phyloP scores from a whole-genome alignment of 1,284 basidiomycete genomes.

The Coriolopsis trogii region DNA sequence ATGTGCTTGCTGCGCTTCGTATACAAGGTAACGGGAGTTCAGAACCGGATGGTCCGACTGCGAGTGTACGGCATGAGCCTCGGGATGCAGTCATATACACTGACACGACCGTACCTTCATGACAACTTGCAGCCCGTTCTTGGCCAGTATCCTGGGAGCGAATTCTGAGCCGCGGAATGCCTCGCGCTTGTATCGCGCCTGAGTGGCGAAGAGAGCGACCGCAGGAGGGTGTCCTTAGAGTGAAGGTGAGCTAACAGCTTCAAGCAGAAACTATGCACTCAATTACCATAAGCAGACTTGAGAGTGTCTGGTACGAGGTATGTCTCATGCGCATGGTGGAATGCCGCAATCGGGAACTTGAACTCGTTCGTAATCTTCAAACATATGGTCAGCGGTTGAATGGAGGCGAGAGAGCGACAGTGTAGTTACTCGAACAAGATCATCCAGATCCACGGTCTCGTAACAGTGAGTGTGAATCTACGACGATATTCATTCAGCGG shows the following conservation, averaged over 20 bases:
- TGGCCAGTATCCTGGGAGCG: conserved; percentile 78
- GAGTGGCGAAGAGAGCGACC: conserved; percentile 73
- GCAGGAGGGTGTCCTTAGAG: conserved; percentile 55
- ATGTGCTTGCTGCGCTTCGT: conserved; percentile 89
- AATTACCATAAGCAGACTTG: conserved; percentile 61
- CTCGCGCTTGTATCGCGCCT: conserved; percentile 77
- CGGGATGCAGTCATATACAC: no score
- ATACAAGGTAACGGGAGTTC: conserved; percentile 79
- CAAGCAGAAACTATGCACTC: conserved; percentile 69
- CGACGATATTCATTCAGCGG: neutral
- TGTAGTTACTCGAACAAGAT: conserved; percentile 68
- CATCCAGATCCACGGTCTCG: conserved; percentile 43
- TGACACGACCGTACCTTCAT: conserved; percentile 70
- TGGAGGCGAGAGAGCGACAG: neutral
- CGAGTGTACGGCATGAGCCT: no score
- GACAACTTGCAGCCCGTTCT: conserved; percentile 74
- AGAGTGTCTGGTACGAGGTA: conserved; percentile 85
- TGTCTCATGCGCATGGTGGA: conserved; percentile 88
- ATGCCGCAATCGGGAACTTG: conserved; percentile 78
- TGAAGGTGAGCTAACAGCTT: conserved; percentile 4
- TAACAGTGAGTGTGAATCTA: conserved; percentile 79
- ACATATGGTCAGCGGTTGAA: neutral
- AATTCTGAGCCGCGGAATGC: conserved; percentile 87
- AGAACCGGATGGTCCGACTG: conserved; percentile 77
- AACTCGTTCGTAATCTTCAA: conserved; percentile 73